Base-by-base conservation (phyloP, 2,329 filamentous ascomycete species). In the Talaromyces piceae region DNA sequence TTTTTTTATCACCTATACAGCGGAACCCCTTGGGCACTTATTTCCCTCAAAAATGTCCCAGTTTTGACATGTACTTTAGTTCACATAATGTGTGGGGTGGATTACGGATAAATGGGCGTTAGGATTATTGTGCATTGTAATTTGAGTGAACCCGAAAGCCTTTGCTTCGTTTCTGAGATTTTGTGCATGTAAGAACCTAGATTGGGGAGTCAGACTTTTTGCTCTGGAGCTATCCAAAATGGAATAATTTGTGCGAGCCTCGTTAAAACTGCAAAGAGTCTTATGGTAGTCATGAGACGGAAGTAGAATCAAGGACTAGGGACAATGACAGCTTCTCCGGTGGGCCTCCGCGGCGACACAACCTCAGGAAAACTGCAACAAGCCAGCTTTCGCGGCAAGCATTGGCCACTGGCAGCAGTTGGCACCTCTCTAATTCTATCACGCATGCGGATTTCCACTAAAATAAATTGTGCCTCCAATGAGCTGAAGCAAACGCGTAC, bases 41-140 rank as follows among this genome's bases (percentile, higher is more conserved):
- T 16, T 43, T 13, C 12, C 12, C n/a, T n/a, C n/a, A n/a, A n/a
- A n/a, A n/a, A n/a, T 13, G 5, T 37, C 31, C 39, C 23, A 41
- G 45, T 22, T 49, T 46, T 41, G 41, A 43, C 41, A 26, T 53
- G 51, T 53, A 53, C 43, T 53, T 33, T 53, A 53, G 20, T 49
- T 27, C 25, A 27, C 25, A 49, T 49, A 43, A 52, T 45, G 26
- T 27, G 45, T 53, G 51, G 46, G 25, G 41, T 41, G 33, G 41
- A 47, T 31, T 23, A 13, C 39, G 41, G 47, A 43, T 22, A 33
- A 43, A 26, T 28, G 26, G 51, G 46, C 47, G 46, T 53, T 49
- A 22, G 41, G 25, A 20, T 23, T 20, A 25, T 45, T 49, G 39
- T 43, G n/a, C n/a, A 43, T 12, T 43, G 39, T 43, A 43, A 43